Evolutionary conservation across 2,329 filamentous ascomycete genomes (phyloP), one percentile per base, ranked within the genome.

Genomic region (Sclerotiophoma versabilis): DNA sequence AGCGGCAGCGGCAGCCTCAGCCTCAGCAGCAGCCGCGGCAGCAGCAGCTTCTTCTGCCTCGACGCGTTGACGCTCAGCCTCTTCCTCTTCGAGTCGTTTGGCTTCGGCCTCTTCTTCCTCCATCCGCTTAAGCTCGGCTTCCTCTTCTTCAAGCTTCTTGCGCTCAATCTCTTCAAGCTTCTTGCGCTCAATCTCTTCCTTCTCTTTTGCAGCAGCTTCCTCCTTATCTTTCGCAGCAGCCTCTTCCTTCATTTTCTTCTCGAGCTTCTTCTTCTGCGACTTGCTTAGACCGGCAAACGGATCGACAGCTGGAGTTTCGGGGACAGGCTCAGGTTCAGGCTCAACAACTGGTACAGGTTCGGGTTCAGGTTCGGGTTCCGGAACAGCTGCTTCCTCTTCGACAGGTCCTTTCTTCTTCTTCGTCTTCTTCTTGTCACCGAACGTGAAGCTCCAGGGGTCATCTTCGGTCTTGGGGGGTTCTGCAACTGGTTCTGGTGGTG

Each of bases 211-310:
- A 22, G 62, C 60, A 12, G 58, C 61, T 52, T 76, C 74, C 33
- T 64, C 65, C 32, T 66, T 71, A n/a, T n/a, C n/a, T 27, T 67
- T 70, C 3, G 55, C 48, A 23, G 62, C 60, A 12, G 57, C 60
- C 52, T 76, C 74, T 38, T 65, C 65, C 30, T 67, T 71, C 64
- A 78, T 76, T 54, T 76, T 78, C 60, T 62, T 61, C 46, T 67
- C 62, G 19, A 70, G 60, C 59, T 64, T 71, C 58, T 69, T 72
- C 47, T 54, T 68, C 33, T 71, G 64, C 29, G 62, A 58, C 49
- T 70, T 72, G 48, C 60, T 69, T 23, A 72, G 63, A 22, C 66
- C 67, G 19, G 62, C 60, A 43, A 68, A 67, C 11, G 70, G 70
- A 53, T 72, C 69, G 10, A 65, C 60, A 30, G 68, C 70, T 55